phyloP scores from a whole-genome alignment of 805 yeast species.

The Hanseniaspora vineae region DNA sequence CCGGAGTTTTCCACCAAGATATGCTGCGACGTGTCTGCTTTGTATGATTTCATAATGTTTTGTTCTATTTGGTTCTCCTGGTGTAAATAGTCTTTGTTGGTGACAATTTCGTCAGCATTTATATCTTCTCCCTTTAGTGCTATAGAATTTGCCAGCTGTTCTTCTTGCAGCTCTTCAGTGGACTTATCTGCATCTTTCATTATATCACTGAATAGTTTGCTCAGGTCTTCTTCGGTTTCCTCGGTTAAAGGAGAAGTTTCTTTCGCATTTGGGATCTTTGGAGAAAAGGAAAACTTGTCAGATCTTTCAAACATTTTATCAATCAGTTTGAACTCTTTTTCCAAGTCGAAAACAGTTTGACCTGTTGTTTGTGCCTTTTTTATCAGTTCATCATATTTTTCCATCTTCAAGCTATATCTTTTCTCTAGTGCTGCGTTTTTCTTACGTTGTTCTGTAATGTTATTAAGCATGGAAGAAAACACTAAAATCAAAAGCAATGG shows the following conservation, averaged over 20 bases:
- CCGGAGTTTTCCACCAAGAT: constrained; percentile 29
- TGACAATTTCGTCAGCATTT: constrained; percentile 11
- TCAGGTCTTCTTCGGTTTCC: constrained; percentile 15
- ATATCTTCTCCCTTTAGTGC: constrained; percentile 1
- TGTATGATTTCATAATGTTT: constrained; percentile 17
- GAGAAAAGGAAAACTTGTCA: constrained; percentile 4
- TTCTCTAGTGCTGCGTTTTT: constrained; percentile 28
- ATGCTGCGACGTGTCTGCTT: constrained; percentile 23
- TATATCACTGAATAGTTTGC: constrained; percentile 19
- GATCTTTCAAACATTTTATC: constrained; percentile 21
- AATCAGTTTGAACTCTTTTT: constrained; percentile 28
- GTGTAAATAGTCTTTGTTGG: constrained; percentile 9
- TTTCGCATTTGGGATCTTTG: constrained; percentile 6
- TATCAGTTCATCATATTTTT: constrained; percentile 27
- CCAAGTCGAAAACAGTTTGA: constrained; percentile 25
- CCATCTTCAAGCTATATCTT: constrained; percentile 25
- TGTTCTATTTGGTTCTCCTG: constrained; percentile 13
- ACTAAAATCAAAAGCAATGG: constrained; percentile 30
- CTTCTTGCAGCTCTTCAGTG: constrained; percentile 1
- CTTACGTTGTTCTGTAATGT: constrained; percentile 31
- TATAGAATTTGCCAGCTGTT: not conserved
- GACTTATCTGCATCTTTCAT: constrained; percentile 14
- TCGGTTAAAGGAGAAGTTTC: constrained; percentile 5
- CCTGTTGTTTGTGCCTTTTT: constrained; percentile 26
- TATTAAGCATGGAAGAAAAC: constrained; percentile 35